A percentile compares a stretch with the other conserved stretches of the same genome.
These are phyloP conservation scores for Nemania sp. DNA, from an alignment of 2,329 filamentous ascomycete species.

Conservation along the genomic window DNA sequence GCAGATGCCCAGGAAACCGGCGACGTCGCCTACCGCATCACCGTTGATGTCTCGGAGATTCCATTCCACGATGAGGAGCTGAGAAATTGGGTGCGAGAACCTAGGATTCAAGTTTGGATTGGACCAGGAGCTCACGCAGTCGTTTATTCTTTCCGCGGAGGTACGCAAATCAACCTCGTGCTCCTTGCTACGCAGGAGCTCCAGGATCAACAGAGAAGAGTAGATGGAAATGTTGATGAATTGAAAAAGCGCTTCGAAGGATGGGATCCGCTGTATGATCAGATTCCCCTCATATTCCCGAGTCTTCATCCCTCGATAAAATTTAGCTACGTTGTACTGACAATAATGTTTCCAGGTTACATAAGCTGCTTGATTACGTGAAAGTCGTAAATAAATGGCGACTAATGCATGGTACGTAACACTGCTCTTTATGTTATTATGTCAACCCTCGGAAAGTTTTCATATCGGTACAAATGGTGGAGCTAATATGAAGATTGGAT, in stretches of 20 bases:
- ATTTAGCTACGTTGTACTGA: too few species aligned
- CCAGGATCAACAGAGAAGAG: neutral
- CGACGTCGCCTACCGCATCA: neutral
- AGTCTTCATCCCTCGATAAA: too few species aligned
- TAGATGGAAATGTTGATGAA: neutral
- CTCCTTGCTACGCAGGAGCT: neutral
- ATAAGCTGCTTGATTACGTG: neutral
- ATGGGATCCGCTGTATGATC: neutral
- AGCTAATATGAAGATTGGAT: neutral
- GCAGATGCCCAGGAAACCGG: neutral
- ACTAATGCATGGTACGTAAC: too few species aligned
- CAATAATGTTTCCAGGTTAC: too few species aligned
- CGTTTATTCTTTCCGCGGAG: neutral
- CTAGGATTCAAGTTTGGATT: neutral
- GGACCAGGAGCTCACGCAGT: neutral
- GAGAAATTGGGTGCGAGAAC: neutral
- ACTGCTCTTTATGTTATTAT: too few species aligned
- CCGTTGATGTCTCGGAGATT: neutral
- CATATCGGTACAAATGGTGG: too few species aligned
- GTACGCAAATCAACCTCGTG: neutral
- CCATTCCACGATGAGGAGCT: neutral
- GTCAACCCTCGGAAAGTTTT: too few species aligned
- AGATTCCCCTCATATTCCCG: too few species aligned
- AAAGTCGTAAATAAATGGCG: neutral
- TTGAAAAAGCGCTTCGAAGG: neutral